Percentiles rank a stretch among this genome's conserved stretches.
phyloP scores from a whole-genome alignment of 2,329 filamentous ascomycete genomes.

The Hypoxylon sp. region DNA sequence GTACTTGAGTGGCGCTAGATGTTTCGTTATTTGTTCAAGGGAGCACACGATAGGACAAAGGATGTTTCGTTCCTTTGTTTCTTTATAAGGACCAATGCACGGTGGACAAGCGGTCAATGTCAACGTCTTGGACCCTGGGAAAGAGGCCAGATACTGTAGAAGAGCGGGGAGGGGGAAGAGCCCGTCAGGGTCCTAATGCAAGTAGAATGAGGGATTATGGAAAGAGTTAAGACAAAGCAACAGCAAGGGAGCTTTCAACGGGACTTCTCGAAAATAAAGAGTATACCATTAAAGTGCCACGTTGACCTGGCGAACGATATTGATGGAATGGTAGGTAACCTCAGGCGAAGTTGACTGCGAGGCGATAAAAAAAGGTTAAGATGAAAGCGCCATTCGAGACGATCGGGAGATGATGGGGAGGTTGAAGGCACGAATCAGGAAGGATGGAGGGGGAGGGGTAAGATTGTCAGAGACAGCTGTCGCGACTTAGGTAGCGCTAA shows the following conservation, averaged over 20 bases:
- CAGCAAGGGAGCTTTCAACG: not conserved
- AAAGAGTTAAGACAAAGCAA: slow-evolving; percentile 2
- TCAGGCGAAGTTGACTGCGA: not conserved
- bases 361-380: slow-evolving; percentile 2
- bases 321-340: slow-evolving; percentile 6
- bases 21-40: slow-evolving; percentile 19
- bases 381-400: slow-evolving; percentile 19
- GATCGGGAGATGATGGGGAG: slow-evolving; percentile 34
- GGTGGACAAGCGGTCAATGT: slow-evolving; percentile 43
- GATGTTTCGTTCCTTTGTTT: slow-evolving; percentile 32
- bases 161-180: slow-evolving; percentile 30
- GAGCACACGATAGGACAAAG: slow-evolving; percentile 15
- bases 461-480: slow-evolving; percentile 11
- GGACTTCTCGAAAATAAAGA: slow-evolving; percentile 1
- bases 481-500: slow-evolving; percentile 2
- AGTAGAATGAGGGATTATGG: slow-evolving; percentile 28
- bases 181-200: slow-evolving; percentile 20
- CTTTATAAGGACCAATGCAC: slow-evolving; percentile 29
- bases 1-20: slow-evolving; percentile 56
- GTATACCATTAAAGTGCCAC: slow-evolving; percentile 7
- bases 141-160: slow-evolving; percentile 39
- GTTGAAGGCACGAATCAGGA: slow-evolving; percentile 23
- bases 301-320: not conserved
- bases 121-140: slow-evolving; percentile 42
- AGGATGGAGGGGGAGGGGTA: slow-evolving; percentile 36